These are phyloP conservation scores for Xanthoconium stramineum DNA, from an alignment of 768 basidiomycete genomes.

Conservation along the genomic window DNA sequence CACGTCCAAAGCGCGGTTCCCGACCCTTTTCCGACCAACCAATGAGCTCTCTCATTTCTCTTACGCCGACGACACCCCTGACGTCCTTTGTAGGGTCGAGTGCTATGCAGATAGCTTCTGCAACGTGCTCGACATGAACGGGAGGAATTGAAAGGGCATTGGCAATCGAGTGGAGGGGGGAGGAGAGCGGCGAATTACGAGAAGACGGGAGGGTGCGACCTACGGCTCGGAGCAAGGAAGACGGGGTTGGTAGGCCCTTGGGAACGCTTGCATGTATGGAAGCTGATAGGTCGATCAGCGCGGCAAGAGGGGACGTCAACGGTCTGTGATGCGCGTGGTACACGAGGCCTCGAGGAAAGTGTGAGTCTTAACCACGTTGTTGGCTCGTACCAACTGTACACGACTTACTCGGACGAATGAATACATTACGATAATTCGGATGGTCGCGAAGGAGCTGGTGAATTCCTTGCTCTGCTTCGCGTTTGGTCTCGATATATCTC, in stretches of 20 bases:
- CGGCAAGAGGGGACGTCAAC: constrained; percentile 81
- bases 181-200: constrained; percentile 34
- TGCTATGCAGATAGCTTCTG: constrained; percentile 70
- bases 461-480: constrained; percentile 80
- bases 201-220: constrained; percentile 37
- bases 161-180: constrained; percentile 63
- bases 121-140: constrained; percentile 95
- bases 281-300: constrained; percentile 78
- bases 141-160: constrained; percentile 83
- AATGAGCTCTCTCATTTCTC: constrained; percentile 70
- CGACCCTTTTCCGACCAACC: constrained; percentile 52
- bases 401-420: constrained; percentile 83
- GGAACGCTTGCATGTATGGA: constrained; percentile 63
- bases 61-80: constrained; percentile 65
- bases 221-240: constrained; percentile 55
- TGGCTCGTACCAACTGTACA: constrained; percentile 7
- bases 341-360: constrained; percentile 65
- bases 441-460: constrained; percentile 44
- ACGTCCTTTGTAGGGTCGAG: constrained; percentile 51
- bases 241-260: constrained; percentile 57
- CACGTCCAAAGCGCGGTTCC: constrained; percentile 14
- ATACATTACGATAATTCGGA: constrained; percentile 61
- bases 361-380: constrained; percentile 14
- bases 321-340: constrained; percentile 95
- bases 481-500: constrained; percentile 91